Evolutionary conservation across 2,329 filamentous ascomycete species (phyloP).

Genomic region (Talaromyces marneffei): DNA sequence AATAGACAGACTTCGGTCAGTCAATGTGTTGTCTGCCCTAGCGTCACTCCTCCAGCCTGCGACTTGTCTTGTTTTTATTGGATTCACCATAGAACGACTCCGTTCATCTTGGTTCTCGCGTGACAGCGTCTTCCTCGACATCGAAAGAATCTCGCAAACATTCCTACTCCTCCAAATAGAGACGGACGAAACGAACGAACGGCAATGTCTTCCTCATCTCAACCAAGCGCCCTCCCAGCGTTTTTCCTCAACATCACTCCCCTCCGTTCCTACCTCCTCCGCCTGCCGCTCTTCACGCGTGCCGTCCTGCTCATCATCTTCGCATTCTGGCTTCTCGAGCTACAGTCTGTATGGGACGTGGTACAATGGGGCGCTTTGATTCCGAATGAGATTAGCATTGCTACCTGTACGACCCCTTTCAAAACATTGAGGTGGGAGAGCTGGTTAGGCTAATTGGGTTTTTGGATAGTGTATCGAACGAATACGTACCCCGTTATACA

Average conservation of each 20-base stretch:
- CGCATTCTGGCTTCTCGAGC: conserved; percentile 61
- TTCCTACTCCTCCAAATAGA: not conserved
- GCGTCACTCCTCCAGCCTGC: not conserved
- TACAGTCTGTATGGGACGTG: conserved; percentile 67
- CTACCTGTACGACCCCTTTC: conserved; percentile 51
- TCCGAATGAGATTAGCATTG: conserved; percentile 67
- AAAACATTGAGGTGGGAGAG: too few species aligned
- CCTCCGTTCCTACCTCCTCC: conserved; percentile 72
- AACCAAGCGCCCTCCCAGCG: conserved; percentile 44
- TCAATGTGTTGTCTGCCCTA: not conserved
- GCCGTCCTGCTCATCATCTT: conserved; percentile 61
- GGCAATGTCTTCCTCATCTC: conserved; percentile 7
- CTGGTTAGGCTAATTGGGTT: not conserved
- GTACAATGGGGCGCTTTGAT: conserved; percentile 72
- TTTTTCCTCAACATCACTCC: conserved; percentile 64
- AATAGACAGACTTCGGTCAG: not conserved
- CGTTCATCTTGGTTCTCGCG: not conserved
- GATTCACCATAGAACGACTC: not conserved
- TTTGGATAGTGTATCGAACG: conserved; percentile 69
- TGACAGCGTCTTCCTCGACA: not conserved
- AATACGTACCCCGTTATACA: conserved; percentile 92
- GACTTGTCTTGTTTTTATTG: conserved; percentile 3
- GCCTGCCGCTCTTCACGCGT: conserved; percentile 84
- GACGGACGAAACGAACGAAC: not conserved
- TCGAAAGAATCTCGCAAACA: too few species aligned